A percentile compares a stretch with the other conserved stretches of the same genome.
These are phyloP conservation scores for Capillidium heterosporum DNA, from an alignment of 371 early-diverging fungal genomes.

Conservation along the genomic window DNA sequence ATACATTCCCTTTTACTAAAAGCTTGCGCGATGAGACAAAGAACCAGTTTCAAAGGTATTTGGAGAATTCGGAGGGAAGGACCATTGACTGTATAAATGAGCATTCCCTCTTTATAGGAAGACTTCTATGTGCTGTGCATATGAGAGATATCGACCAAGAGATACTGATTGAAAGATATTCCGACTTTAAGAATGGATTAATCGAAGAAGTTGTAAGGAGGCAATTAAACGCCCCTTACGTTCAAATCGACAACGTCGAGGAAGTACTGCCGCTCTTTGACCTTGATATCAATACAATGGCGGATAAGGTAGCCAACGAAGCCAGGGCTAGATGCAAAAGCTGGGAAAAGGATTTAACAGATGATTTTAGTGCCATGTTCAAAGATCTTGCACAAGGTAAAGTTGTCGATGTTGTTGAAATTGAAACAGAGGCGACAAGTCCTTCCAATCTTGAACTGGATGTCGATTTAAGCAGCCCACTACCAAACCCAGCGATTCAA, in stretches of 20 bases:
- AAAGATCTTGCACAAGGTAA: conserved; percentile 4
- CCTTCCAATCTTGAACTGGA: too few relatives aligned
- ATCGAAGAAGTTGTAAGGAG: conserved; percentile 18
- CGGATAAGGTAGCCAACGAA: not conserved
- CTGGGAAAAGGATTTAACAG: conserved; percentile 2
- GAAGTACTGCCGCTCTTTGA: not conserved
- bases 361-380: conserved; percentile 5
- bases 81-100: not conserved
- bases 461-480: too few relatives aligned
- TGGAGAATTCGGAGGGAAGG: not conserved
- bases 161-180: conserved; percentile 10
- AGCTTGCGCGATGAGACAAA: not conserved
- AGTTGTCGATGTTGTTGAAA: too few relatives aligned
- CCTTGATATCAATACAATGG: not conserved
- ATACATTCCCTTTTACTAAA: conserved; percentile 1
- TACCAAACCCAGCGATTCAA: too few relatives aligned
- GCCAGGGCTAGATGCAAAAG: not conserved
- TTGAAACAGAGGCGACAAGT: too few relatives aligned
- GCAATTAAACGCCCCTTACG: conserved; percentile 11
- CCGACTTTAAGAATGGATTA: not conserved
- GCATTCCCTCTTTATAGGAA: not conserved
- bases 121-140: not conserved
- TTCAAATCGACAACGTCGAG: conserved; percentile 1
- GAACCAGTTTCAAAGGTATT: not conserved
- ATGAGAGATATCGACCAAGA: not conserved